Base-by-base conservation (phyloP, 345 rosid species). In the Eucalyptus cloeziana region DNA sequence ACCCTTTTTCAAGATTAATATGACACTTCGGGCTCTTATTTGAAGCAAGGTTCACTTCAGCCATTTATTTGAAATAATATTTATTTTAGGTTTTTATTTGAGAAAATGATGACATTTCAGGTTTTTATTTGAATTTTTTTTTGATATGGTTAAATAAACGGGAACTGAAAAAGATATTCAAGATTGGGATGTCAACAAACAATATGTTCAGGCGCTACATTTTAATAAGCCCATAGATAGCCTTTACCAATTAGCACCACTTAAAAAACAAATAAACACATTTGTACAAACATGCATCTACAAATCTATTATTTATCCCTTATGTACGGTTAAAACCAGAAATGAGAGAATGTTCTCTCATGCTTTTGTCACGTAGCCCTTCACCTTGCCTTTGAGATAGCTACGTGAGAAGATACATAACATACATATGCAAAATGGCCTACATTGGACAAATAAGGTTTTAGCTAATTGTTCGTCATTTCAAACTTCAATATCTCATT, bases 51-150 rank as follows among this genome's bases (percentile, higher is more conserved):
- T 49, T 13, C 16, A 13, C 1, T 49, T 49, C 1, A 49, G 0
- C 16, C 16, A 49, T 49, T 49, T 49, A 13, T 49, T 49, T 13
- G 6, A 49, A 49, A 49, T 13, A 5, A 49, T 13, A 0, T 49
- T 49, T 13, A 49, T 49, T 49, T 49, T 13, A 49, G 0, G 16
- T 2, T 0, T 0, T 49, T 49, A 49, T 49, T 49, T 49, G 0
- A 49, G 6, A 49, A 49, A 13, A 49, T 0, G 0, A 49, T 49
- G 50, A 49, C 6, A 49, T 49, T 49, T 49, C 2, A 49, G 0
- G 50, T 2, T 49, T 49, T 49, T 49, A 49, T 49, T 49, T 49
- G 1, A 49, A 49, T 4, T 1, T 4, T 49, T 49, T 49, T 5
- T 13, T 49, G 2, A 49, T 49, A 49, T 4, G 2, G 15, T 49